Evolutionary conservation across 768 basidiomycete genomes (phyloP), one percentile per base, ranked within the genome.

Genomic region (Floccularia luteovirens): DNA sequence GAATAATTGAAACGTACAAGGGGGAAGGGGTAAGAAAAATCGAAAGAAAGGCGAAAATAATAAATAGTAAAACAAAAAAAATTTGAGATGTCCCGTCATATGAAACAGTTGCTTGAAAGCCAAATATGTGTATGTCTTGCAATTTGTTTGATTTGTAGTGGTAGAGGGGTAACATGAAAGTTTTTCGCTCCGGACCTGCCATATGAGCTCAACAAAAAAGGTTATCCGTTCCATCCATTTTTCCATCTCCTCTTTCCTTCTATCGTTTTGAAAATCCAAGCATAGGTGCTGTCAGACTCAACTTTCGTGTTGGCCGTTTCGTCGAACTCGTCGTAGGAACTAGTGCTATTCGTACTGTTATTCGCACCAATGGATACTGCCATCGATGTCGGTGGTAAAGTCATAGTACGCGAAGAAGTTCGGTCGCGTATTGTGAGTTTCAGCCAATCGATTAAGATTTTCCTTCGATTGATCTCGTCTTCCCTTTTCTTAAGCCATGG

Each of bases 201-300:
- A n/a, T n/a, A n/a, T n/a, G n/a, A n/a, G n/a, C n/a, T n/a, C n/a
- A n/a, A n/a, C n/a, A n/a, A n/a, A n/a, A n/a, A n/a, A n/a, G n/a
- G 11, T 44, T 53, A 32, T 53, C 48, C 36, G 45, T 53, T 45
- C 49, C 31, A 35, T 43, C 38, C 24, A 64, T 64, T 44, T 58
- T 62, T 17, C 67, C 66, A 48, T 62, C 68, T 17, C 67, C 62
- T 52, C 67, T 69, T 24, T 79, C 74, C 54, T 71, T 77, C 39
- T 80, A 75, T 49, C 62, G 69, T 59, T 60, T 72, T 56, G 68
- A 70, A 62, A 67, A 73, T 53, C 68, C 69, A 46, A 85, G 73
- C 36, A 77, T 75, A 36, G 79, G 75, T 36, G 73, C 68, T 17
- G 71, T 71, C 42, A 87, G 55, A 55, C 85, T 88, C 59, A 88